Conservation (phyloP, 2,329 filamentous ascomycete genomes). For the Xylariaceae sp. region DNA sequence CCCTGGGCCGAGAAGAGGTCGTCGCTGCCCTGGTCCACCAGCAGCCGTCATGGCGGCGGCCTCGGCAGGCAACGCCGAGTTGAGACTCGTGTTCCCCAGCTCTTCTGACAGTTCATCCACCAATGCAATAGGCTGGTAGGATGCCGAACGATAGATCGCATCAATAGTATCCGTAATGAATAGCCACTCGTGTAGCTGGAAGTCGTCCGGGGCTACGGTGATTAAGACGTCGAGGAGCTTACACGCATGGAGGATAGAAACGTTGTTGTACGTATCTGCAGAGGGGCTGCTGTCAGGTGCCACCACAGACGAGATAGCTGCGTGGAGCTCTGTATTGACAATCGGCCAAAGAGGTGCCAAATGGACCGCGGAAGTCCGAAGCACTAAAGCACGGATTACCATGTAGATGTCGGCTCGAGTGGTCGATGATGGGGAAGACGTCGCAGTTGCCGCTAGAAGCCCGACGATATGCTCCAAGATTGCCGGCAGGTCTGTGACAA, state of each 20-base stretch:
- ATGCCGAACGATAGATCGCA: conserved; percentile 81
- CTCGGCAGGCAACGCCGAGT: conserved; percentile 44
- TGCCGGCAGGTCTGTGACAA: conserved; percentile 73
- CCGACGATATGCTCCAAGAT: conserved; percentile 87
- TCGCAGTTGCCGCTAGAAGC: conserved; percentile 79
- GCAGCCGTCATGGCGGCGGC: conserved; percentile 37
- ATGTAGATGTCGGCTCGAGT: conserved; percentile 91
- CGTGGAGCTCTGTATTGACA: conserved; percentile 83
- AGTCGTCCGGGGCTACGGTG: conserved; percentile 87
- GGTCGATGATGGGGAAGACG: conserved; percentile 88
- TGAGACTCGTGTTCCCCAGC: conserved; percentile 57
- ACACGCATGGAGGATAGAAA: conserved; percentile 84
- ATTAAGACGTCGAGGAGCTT: conserved; percentile 92
- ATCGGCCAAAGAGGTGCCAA: conserved; percentile 88
- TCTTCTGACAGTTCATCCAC: conserved; percentile 85
- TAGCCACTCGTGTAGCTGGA: conserved; percentile 97
- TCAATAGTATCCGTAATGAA: conserved; percentile 98
- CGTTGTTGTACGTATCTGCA: conserved; percentile 76
- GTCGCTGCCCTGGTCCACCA: conserved; percentile 43
- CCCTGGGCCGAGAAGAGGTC: conserved; percentile 57
- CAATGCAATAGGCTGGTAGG: conserved; percentile 74
- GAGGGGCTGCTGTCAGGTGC: conserved; percentile 67
- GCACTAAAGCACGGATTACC: conserved; percentile 78
- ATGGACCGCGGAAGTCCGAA: conserved; percentile 80
- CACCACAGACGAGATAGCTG: conserved; percentile 76